Evolutionary conservation across 148 eudicot species (phyloP).

Genomic region (Linanthus parryae): DNA sequence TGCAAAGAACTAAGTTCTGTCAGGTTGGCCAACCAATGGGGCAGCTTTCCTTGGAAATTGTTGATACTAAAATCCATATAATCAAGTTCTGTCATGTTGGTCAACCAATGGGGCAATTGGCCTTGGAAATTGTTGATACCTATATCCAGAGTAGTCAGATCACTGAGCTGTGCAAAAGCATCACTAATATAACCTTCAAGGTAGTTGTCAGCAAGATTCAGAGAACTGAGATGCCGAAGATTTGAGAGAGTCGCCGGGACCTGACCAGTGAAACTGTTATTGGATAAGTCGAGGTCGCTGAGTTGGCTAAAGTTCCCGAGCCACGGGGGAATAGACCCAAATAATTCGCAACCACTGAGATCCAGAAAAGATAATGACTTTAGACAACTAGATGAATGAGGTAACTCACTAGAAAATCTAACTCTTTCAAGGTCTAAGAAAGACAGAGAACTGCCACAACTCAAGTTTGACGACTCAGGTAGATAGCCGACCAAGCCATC

Average conservation of each 20-base stretch:
- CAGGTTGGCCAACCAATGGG: not conserved
- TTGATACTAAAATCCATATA: not conserved
- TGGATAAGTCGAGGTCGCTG: not conserved
- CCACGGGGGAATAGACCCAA: not conserved
- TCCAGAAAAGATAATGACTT: constrained; percentile 5
- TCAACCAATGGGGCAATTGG: not conserved
- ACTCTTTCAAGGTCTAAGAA: not conserved
- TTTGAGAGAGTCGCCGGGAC: not conserved
- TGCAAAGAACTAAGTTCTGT: no score
- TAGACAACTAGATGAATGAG: constrained; percentile 10
- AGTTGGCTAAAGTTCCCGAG: not conserved
- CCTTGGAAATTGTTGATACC: not conserved
- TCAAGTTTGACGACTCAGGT: not conserved
- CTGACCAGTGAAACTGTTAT: not conserved
- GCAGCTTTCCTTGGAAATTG: not conserved
- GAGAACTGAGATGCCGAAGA: not conserved
- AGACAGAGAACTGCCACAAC: constrained; percentile 13
- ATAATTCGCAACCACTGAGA: not conserved
- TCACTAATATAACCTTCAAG: not conserved
- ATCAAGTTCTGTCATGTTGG: no score
- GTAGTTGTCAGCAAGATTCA: not conserved
- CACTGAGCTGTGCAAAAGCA: not conserved
- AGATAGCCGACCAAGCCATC: constrained; percentile 2
- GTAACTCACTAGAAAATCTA: constrained; percentile 6
- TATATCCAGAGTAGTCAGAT: not conserved